phyloP scores from a whole-genome alignment of 2,329 filamentous ascomycete species.

The Fusarium agapanthi region DNA sequence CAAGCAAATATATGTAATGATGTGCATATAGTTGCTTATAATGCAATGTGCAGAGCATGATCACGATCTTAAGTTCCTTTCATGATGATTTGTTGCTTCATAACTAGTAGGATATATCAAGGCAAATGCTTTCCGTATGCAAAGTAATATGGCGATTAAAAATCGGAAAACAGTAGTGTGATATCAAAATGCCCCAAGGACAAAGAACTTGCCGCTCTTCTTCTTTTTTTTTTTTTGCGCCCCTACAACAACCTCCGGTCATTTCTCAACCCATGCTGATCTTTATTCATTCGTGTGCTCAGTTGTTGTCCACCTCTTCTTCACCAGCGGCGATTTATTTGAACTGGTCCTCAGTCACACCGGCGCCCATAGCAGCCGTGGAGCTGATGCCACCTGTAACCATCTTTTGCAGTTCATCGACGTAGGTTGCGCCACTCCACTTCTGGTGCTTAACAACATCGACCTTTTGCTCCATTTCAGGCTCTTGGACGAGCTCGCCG shows the following conservation, averaged over 20 bases:
- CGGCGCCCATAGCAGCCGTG: slow-evolving; percentile 95
- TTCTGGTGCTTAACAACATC: slow-evolving; percentile 99
- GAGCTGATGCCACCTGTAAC: slow-evolving; percentile 90
- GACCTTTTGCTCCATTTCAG: slow-evolving; percentile 88
- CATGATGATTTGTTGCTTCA: slow-evolving; percentile 8
- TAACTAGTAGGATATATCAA: slow-evolving; percentile 1
- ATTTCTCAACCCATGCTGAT: neutral
- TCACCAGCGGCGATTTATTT: slow-evolving; percentile 32
- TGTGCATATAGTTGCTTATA: neutral
- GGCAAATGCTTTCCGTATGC: neutral
- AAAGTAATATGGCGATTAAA: slow-evolving; percentile 5
- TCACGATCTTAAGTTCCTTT: neutral
- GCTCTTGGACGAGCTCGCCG: slow-evolving; percentile 96
- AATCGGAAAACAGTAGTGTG: slow-evolving; percentile 20
- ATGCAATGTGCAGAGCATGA: neutral
- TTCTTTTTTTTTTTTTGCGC: slow-evolving; percentile 26
- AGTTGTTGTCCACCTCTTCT: neutral
- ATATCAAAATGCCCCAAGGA: slow-evolving; percentile 32
- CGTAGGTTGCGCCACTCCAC: slow-evolving; percentile 95
- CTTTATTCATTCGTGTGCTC: neutral
- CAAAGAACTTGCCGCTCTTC: neutral
- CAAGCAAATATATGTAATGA: neutral
- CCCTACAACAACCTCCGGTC: neutral
- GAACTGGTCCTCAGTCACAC: slow-evolving; percentile 98
- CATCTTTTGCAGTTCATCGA: slow-evolving; percentile 97